Percentiles rank a stretch among this genome's conserved stretches.
Conservation (phyloP, 805 yeast genomes). For the Wickerhamiella hasegawae region DNA sequence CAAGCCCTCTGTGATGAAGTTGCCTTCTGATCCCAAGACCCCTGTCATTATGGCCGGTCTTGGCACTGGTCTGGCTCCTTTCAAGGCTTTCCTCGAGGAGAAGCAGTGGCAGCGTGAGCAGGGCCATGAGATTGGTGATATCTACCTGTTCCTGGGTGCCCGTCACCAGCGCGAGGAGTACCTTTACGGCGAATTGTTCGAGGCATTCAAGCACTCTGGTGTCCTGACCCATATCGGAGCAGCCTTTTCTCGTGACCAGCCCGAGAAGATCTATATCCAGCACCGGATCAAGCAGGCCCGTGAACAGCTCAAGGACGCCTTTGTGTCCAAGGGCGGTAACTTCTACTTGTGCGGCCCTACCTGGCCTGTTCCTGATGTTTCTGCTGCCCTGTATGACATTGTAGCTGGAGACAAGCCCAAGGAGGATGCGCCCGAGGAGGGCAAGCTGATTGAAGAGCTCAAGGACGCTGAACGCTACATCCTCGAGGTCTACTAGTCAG, state of each 20-base stretch:
- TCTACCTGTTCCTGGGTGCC: constrained; percentile 78
- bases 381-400: constrained; percentile 76
- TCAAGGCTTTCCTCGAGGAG: constrained; percentile 94
- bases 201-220: constrained; percentile 86
- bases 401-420: constrained; percentile 52
- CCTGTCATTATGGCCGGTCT: constrained; percentile 95
- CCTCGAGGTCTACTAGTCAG: constrained; percentile 73
- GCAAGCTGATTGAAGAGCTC: constrained; percentile 76
- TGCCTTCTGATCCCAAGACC: constrained; percentile 72
- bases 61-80: constrained; percentile 96
- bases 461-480: constrained; percentile 87
- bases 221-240: constrained; percentile 90
- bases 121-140: constrained; percentile 78
- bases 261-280: constrained; percentile 86
- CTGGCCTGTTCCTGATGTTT: constrained; percentile 97
- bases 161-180: constrained; percentile 93
- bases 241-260: constrained; percentile 95
- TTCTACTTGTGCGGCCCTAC: constrained; percentile 98
- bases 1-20: constrained; percentile 92
- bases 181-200: constrained; percentile 93
- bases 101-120: constrained; percentile 84
- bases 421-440: constrained; percentile 52
- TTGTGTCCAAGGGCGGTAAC: constrained; percentile 64
- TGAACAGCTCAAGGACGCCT: constrained; percentile 58
- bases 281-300: constrained; percentile 74